Evolutionary conservation across 2,329 filamentous ascomycete species (phyloP), one percentile per base, ranked within the genome.

Genomic region (Trichoderma pleuroti): DNA sequence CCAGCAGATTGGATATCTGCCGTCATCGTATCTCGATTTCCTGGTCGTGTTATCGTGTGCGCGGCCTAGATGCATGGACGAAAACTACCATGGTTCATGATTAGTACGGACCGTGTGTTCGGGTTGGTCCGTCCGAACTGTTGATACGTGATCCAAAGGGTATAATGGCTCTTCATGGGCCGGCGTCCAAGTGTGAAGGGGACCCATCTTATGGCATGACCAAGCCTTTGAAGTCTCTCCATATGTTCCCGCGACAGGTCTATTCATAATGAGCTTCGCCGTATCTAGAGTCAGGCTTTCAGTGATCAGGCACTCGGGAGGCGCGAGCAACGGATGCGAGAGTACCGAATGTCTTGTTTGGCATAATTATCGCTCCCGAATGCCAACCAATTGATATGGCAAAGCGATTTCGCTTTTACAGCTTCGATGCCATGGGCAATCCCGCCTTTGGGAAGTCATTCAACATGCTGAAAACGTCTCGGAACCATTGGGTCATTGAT

Each of bases 341-440:
- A 34, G 46, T 59, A 64, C 34, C 32, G 32, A 2, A 32, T 4
- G 21, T 16, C 49, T 36, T 59, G 24, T 56, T 59, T 56, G 26
- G 46, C 9, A 39, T n/a, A n/a, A 64, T 64, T 1, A 36, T 18
- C 10, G 60, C 46, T 30, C 54, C 66, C 10, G 57, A 71, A 2
- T 74, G 73, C 8, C 49, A 72, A 26, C 69, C 73, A 1, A 70
- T 79, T 12, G 59, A 81, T 39, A 74, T 75, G 7, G 73, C 78
- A 3, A 73, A 74, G 12, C 80, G 78, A 77, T 78, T 80, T 70
- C 79, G 77, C 67, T 80, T 79, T 24, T 82, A 78, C 46, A 77
- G 77, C 26, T 81, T 82, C 57, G 81, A 82, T 60, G 77, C 81
- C 6, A 82, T 82, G 80, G 81, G 80, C 5, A 79, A 82, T 64